Evolutionary conservation across 768 basidiomycete species (phyloP), one percentile per base, ranked within the genome.

Genomic region (Auricularia auricula-judae): DNA sequence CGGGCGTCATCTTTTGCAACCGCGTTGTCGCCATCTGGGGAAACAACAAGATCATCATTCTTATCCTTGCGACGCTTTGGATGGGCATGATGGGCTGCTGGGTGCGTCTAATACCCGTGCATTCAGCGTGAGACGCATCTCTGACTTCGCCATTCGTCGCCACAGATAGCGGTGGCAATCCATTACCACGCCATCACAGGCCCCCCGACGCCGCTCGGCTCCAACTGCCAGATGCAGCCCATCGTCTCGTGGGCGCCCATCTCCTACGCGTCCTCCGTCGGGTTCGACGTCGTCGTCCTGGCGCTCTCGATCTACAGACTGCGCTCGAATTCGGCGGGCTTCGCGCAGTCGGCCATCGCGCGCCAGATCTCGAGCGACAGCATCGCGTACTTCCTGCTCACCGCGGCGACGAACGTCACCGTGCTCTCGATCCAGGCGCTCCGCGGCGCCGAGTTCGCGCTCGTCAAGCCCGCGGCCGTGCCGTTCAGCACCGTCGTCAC

Each of bases 21-120:
- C 75, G 76, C 47, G 72, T 76, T 14, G 70, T 69, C 54, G 70
- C 72, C 18, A 70, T 78, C 53, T 78, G 76, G 75, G 70, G 70
- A 47, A 72, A 71, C 23, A 68, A 71, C 34, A 72, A 67, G 44
- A 65, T 69, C 43, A 70, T 73, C 21, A 56, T 72, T 42, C 72
- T 59, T 7, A 42, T 73, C 4, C 70, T 74, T 11, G 64, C 66
- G 3, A 23, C 71, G 8, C 67, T 72, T 34, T 72, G 71, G 35
- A 54, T 72, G 34, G 62, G 71, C 8, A 76, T 73, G 72, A 61
- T 73, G 35, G 68, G 70, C 62, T 70, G 71, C 59, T 76, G 74
- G 76, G 76, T 74, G 65, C 60, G 72, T 44, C 43, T 11, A 10
- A 18, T 18, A 18, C 18, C 10, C 10, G 10, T 44, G 18, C 43